Evolutionary conservation across 2,329 filamentous ascomycete species (phyloP), one percentile per base, ranked within the genome.

Genomic region (Thielaviopsis musarum): DNA sequence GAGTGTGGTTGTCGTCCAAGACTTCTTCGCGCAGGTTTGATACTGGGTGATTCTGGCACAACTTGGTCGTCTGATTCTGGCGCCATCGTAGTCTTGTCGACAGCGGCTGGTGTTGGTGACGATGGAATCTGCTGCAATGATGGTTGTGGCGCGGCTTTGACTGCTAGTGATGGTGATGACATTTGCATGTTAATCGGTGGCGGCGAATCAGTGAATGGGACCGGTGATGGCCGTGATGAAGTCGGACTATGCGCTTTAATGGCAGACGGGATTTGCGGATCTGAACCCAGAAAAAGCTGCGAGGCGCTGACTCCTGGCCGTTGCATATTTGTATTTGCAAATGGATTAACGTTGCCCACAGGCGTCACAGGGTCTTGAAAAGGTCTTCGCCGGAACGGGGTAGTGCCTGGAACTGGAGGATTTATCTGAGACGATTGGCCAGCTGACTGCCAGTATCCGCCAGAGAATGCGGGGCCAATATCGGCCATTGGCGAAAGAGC

Each of bases 221-320:
- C 69, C 0, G 79, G 79, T 1, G 79, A 82, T 0, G 79, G 79
- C 12, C 79, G 72, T 1, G 79, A 82, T 1, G 78, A 81, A 0
- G 79, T 81, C 21, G 79, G 79, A 61, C 78, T 82, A 53, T 70
- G 67, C 24, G 70, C 71, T 64, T 75, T 79, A 17, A 74, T 65
- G 1, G 73, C 77, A 1, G 79, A 80, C 1, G 79, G 80, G 34
- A 70, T 70, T 62, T 79, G 79, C 0, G 79, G 57, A 52, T 62
- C 60, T 4, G 57, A 81, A 63, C 77, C 74, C 0, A 71, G 73
- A 63, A 82, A 82, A 9, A 82, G 69, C 65, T 82, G 78, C 7
- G 77, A 65, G 7, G 68, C 65, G 9, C 67, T 70, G 10, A 64
- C 49, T 21, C 59, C 60, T 7, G 56, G 59, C 19, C 30, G 49